Evolutionary conservation across 768 basidiomycete genomes (phyloP).

Genomic region (Mycena venus): DNA sequence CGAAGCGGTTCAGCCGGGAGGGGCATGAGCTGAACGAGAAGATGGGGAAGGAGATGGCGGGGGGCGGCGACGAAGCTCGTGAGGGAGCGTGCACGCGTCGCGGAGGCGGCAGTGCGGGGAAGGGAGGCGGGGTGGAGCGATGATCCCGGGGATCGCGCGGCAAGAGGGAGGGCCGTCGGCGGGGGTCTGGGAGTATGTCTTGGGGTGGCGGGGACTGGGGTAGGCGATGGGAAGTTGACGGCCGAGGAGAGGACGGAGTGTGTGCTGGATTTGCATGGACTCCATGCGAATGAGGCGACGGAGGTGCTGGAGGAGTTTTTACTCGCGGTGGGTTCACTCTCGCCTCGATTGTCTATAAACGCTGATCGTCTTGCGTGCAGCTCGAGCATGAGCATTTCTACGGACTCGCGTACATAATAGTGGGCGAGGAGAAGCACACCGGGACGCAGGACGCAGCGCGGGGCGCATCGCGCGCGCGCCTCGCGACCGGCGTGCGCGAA

Average conservation of each 20-base stretch:
- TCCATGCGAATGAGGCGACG: conserved; percentile 94
- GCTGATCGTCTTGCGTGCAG: conserved; percentile 49
- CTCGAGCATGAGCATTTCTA: conserved; percentile 90
- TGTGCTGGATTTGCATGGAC: conserved; percentile 91
- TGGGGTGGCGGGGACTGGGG: conserved; percentile 83
- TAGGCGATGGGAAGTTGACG: conserved; percentile 68
- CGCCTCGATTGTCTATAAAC: conserved; percentile 1
- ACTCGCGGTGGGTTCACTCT: conserved; percentile 74
- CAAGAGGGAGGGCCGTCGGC: conserved; percentile 81
- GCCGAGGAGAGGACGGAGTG: conserved; percentile 93
- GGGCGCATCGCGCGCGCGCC: conserved; percentile 85
- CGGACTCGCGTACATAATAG: conserved; percentile 90
- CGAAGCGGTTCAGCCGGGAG: conserved; percentile 94
- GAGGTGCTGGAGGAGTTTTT: conserved; percentile 93
- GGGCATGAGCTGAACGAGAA: conserved; percentile 94
- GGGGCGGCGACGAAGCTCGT: conserved; percentile 90
- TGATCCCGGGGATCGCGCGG: conserved; percentile 83
- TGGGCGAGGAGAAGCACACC: conserved; percentile 97
- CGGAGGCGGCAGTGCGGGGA: conserved; percentile 80
- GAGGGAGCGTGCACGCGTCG: conserved; percentile 80
- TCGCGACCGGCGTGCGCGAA: conserved; percentile 89
- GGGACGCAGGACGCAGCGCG: conserved; percentile 89
- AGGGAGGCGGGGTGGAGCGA: conserved; percentile 86
- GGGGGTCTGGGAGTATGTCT: conserved; percentile 88
- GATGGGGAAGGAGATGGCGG: conserved; percentile 89